Percentiles rank a stretch among this genome's conserved stretches.
Evolutionary conservation across 805 yeast genomes (phyloP).

Genomic region (Saccharomycopsis sp.): DNA sequence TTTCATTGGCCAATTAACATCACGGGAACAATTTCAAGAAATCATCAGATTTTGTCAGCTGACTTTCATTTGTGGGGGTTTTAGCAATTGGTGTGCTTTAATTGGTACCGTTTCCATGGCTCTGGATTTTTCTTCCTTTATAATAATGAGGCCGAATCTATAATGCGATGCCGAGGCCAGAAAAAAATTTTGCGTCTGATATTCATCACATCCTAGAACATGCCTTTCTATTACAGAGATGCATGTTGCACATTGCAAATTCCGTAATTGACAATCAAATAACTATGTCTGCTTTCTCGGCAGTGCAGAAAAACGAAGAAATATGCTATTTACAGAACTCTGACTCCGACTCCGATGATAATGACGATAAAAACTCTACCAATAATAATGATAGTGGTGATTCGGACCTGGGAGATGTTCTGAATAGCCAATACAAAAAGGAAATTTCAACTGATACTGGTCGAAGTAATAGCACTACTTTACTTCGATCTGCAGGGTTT

Average conservation of each 20-base stretch:
- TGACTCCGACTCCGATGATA: conserved; percentile 9
- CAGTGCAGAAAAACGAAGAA: conserved; percentile 14
- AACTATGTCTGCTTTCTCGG: conserved; percentile 20
- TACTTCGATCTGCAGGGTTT: neutral
- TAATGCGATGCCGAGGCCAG: neutral
- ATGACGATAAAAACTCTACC: neutral
- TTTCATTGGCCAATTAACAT: conserved; percentile 1
- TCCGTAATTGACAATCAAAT: too few species aligned
- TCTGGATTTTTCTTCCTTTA: too few species aligned
- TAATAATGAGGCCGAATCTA: neutral
- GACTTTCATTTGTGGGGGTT: neutral
- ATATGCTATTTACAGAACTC: conserved; percentile 15
- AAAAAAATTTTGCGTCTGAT: too few species aligned
- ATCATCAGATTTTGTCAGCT: neutral
- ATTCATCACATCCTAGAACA: neutral
- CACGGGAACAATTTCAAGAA: neutral
- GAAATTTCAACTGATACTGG: neutral
- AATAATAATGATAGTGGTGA: neutral
- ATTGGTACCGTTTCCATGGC: too few species aligned
- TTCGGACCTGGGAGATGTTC: neutral
- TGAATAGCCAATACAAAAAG: neutral
- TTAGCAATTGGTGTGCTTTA: neutral
- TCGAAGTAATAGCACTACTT: neutral
- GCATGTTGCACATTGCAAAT: too few species aligned
- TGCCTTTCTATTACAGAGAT: too few species aligned